Base-by-base conservation (phyloP, 177 flowering plant species). In the Tripterygium wilfordii region DNA sequence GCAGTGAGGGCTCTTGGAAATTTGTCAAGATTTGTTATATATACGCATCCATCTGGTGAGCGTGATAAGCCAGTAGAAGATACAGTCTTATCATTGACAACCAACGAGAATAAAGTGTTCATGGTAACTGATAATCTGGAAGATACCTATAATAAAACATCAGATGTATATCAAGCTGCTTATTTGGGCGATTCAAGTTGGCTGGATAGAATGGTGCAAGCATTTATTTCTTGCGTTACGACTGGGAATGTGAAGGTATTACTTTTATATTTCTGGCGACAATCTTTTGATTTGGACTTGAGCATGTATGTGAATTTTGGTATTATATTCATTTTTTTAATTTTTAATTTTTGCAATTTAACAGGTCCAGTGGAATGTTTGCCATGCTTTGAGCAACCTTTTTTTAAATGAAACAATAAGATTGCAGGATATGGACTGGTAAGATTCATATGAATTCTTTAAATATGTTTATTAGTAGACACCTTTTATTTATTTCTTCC, bases 351-450 rank as follows among this genome's bases (percentile, higher is more conserved):
- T 10, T 8, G 8, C 10, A 21, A 31, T 52, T 49, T 32, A 19
- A 55, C 83, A 87, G 98, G 98, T 92, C 48, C 96, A 80, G 53
- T 92, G 98, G 98, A 92, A 92, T 74, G 98, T 84, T 40, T 92
- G 98, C 61, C 95, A 88, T 67, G 92, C 98, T 28, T 45, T 92
- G 68, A 78, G 96, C 78, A 80, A 92, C 66, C 69, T 92, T 20
- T 92, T 92, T 71, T 54, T 67, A 46, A 92, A 92, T 68, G 75
- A 79, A 62, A 77, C 88, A 26, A 39, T 92, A 50, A 68, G 54
- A 47, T 72, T 85, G 58, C 70, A 72, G 41, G 76, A 82, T 31
- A 70, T 70, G 83, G 77, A 70, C 18, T 88, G 98, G 98, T 91
- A 75, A 58, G 73, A 39, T 28, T n/a, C n/a, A n/a, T n/a, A n/a